Conservation (phyloP, 2,329 filamentous ascomycete genomes). For the Cordyceps javanica region DNA sequence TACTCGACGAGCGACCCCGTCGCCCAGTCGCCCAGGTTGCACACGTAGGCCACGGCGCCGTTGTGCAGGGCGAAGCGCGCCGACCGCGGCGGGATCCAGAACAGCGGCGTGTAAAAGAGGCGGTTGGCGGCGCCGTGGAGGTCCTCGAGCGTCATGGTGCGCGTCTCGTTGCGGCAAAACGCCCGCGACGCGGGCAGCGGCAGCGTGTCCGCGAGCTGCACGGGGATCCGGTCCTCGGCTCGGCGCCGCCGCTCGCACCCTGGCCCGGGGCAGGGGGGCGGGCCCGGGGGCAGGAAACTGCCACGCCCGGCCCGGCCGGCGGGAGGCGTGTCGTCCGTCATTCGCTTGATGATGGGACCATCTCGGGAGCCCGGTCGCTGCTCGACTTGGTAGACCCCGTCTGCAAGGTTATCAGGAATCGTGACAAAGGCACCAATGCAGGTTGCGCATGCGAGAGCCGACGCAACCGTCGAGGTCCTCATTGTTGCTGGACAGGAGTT, state of each 20-base stretch:
- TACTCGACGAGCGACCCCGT: conserved; percentile 13
- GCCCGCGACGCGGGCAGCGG: not conserved
- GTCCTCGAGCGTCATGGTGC: not conserved
- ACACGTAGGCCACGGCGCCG: conserved; percentile 8
- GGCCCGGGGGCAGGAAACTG: not conserved
- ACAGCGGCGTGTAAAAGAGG: conserved; percentile 14
- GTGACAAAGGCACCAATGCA: not conserved
- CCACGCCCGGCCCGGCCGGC: too few species aligned
- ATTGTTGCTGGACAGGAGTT: not conserved
- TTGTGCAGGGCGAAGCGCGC: conserved; percentile 13
- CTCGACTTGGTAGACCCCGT: not conserved
- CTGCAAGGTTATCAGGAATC: not conserved
- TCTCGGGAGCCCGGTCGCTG: not conserved
- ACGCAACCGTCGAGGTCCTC: not conserved
- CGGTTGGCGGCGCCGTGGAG: conserved; percentile 9
- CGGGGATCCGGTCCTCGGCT: too few species aligned
- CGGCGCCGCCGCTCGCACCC: too few species aligned
- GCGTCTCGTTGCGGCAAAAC: not conserved
- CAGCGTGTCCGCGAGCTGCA: not conserved
- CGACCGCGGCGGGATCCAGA: conserved; percentile 6
- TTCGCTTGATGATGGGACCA: not conserved
- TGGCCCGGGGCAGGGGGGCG: not conserved
- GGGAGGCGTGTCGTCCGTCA: not conserved
- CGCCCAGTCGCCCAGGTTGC: conserved; percentile 11
- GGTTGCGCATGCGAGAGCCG: not conserved